Percentiles rank a stretch among this genome's conserved stretches.
Conservation (phyloP, 164 flowering plant species). For the Liriodendron chinense region DNA sequence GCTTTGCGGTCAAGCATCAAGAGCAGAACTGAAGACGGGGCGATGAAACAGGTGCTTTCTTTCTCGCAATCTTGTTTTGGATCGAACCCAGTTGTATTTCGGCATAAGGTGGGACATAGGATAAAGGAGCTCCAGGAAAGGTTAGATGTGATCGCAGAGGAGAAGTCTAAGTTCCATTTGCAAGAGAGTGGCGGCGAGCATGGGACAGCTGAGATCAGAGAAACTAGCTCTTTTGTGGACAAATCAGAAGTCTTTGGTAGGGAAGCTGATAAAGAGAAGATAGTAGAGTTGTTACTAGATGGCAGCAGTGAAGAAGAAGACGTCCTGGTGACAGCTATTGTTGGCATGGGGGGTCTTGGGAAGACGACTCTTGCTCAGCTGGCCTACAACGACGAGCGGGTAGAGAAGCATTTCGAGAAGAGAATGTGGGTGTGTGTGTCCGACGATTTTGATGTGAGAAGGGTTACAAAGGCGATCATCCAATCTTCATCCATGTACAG, state of each 20-base stretch:
- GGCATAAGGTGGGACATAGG: constrained; percentile 1
- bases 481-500: background rate
- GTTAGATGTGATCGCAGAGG: constrained; percentile 6
- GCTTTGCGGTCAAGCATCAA: background rate
- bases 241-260: constrained; percentile 6
- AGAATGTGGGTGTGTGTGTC: constrained; percentile 7
- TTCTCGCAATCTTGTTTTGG: background rate
- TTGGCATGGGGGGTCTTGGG: constrained; percentile 15
- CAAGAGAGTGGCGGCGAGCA: background rate
- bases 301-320: background rate
- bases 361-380: constrained; percentile 18
- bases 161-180: background rate
- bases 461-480: background rate
- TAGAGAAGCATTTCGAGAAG: background rate
- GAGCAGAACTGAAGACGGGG: background rate
- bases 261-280: background rate
- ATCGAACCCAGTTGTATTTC: background rate
- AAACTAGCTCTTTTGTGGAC: background rate
- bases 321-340: constrained; percentile 3
- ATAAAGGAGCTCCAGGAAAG: background rate
- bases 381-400: constrained; percentile 1
- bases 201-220: background rate
- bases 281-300: background rate
- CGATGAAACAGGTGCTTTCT: background rate
- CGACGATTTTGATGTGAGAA: background rate